Evolutionary conservation across 1,139 yeast species (phyloP), one percentile per base, ranked within the genome.

Genomic region (Lodderomyces pseudojiufengensis): DNA sequence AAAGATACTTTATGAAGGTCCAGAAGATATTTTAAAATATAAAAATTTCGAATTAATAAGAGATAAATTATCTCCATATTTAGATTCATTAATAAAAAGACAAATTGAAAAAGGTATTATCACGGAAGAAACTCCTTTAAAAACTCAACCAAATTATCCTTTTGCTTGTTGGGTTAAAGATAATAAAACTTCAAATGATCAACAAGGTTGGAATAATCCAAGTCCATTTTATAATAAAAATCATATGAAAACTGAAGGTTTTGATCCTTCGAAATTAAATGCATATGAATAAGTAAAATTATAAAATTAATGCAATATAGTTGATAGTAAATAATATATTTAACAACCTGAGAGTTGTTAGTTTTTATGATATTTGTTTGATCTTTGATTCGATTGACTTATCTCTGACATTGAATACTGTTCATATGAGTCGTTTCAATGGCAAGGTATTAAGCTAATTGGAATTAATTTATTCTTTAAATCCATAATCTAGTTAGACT

Each of bases 1-100:
- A 47, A 80, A 79, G 50, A 77, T 80, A 37, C 59, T 82, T 25
- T 74, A 61, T 44, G 86, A 81, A 52, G 87, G 78, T 0, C 87
- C 87, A 4, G 78, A 75, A 43, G 73, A 71, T 36, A 81, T 82
- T 41, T 57, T 77, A 49, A 73, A 77, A 52, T 82, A 81, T 57
- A 82, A 82, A 52, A 71, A 71, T 43, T 80, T 80, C 47, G 75
- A 64, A 34, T 50, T 66, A 24, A 69, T 78, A 46, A 66, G 84
- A 51, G 81, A 78, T 48, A 83, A 79, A 46, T 65, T 81, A 37
- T 51, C 67, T 5, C 76, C 73, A 2, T 80, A 80, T 50, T 63
- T 82, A 47, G 83, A 80, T 48, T 55, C 54, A 2, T 60, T 81
- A 39, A 72, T 80, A 29, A 56, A 74, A 42, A 65, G 83, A 27